Evolutionary conservation across 2,329 filamentous ascomycete species (phyloP).

Genomic region (Penicillium griseofulvum): DNA sequence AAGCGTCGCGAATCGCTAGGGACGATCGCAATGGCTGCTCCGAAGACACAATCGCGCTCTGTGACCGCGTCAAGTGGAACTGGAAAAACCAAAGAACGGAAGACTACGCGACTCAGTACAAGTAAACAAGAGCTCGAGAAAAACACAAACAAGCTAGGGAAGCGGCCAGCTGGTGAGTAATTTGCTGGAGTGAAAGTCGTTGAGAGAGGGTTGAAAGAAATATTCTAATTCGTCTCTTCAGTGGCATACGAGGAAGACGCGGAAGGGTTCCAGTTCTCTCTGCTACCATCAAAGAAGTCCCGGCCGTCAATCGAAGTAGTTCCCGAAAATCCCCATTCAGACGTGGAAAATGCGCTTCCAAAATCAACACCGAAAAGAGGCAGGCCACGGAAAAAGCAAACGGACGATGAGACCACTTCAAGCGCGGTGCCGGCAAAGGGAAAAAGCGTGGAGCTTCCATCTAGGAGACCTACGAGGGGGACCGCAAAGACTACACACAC

Average conservation of each 20-base stretch:
- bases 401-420: slow-evolving; percentile 19
- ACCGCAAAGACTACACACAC: slow-evolving; percentile 18
- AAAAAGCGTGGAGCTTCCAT: slow-evolving; percentile 20
- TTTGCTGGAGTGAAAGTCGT: neutral
- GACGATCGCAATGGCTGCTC: slow-evolving; percentile 39
- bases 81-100: slow-evolving; percentile 23
- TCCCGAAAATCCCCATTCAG: slow-evolving; percentile 36
- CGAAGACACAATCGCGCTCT: slow-evolving; percentile 39
- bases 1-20: slow-evolving; percentile 39
- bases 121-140: slow-evolving; percentile 30
- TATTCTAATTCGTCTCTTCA: slow-evolving; percentile 8
- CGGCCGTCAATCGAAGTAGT: slow-evolving; percentile 44
- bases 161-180: slow-evolving; percentile 41
- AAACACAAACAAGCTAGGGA: slow-evolving; percentile 38
- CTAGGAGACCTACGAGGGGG: slow-evolving; percentile 27
- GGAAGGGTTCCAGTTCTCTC: slow-evolving; percentile 73
- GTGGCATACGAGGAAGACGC: slow-evolving; percentile 68
- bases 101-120: slow-evolving; percentile 38
- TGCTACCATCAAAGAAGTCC: slow-evolving; percentile 64
- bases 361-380: slow-evolving; percentile 37
- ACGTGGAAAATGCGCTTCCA: slow-evolving; percentile 36
- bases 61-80: slow-evolving; percentile 25
- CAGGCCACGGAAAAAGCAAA: slow-evolving; percentile 45
- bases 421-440: slow-evolving; percentile 17
- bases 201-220: slow-evolving; percentile 3